Conservation (phyloP, 2,329 filamentous ascomycete species). For the Monilinia fructigena region DNA sequence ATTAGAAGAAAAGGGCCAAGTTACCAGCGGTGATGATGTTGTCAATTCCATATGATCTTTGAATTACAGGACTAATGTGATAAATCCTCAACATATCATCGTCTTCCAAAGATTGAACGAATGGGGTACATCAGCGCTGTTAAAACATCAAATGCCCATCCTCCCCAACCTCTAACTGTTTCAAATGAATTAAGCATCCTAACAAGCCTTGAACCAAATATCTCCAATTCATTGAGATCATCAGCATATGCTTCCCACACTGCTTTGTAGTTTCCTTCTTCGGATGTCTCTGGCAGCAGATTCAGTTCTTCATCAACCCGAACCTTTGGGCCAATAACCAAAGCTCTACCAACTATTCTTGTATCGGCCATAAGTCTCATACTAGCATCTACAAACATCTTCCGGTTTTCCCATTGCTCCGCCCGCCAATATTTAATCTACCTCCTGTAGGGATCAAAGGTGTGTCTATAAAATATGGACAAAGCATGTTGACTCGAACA, state of each 20-base stretch:
- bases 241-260: conserved; percentile 62
- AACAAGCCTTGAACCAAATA: conserved; percentile 55
- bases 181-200: conserved; percentile 53
- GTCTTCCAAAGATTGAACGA: not conserved
- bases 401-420: conserved; percentile 50
- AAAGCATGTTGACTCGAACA: conserved; percentile 64
- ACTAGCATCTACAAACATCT: conserved; percentile 63
- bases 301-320: conserved; percentile 45
- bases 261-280: conserved; percentile 43
- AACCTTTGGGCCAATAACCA: conserved; percentile 58
- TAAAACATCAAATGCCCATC: conserved; percentile 39
- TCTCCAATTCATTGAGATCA: conserved; percentile 56
- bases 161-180: conserved; percentile 53
- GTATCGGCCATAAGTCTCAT: conserved; percentile 61
- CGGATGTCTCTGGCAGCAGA: conserved; percentile 26
- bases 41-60: not conserved
- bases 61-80: conserved; percentile 47
- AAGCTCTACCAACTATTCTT: conserved; percentile 53
- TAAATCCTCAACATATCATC: not conserved
- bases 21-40: not conserved
- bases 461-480: conserved; percentile 65
- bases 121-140: conserved; percentile 32
- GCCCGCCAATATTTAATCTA: conserved; percentile 56
- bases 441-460: conserved; percentile 53
- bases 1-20: not conserved